Conservation (phyloP, 192 early-diverging fungal species). For the Pilaira anomala region DNA sequence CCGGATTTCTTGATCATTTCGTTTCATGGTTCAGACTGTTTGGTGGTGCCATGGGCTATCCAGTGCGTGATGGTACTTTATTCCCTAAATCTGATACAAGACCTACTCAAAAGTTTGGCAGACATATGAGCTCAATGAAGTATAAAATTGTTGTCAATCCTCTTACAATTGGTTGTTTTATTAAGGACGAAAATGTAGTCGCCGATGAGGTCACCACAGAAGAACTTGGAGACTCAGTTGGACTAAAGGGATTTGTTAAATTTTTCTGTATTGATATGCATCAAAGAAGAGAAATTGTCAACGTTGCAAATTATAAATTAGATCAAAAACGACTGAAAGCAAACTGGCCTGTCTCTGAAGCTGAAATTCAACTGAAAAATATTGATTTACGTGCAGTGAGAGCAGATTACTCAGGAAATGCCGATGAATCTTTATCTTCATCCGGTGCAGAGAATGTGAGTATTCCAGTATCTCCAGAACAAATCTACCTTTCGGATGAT, state of each 20-base stretch:
- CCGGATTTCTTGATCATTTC: conserved; percentile 37
- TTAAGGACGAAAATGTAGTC: conserved; percentile 34
- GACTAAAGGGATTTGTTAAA: conserved; percentile 37
- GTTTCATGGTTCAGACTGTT: conserved; percentile 40
- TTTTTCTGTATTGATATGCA: conserved; percentile 41
- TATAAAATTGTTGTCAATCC: conserved; percentile 38
- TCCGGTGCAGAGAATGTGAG: not conserved
- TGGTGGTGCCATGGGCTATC: conserved; percentile 42
- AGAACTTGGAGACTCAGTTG: conserved; percentile 30
- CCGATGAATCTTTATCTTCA: not conserved
- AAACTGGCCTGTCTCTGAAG: conserved; percentile 40
- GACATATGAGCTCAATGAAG: conserved; percentile 41
- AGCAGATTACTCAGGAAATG: conserved; percentile 16
- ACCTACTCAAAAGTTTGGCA: conserved; percentile 36
- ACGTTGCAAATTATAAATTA: conserved; percentile 14
- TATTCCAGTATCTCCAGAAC: not conserved
- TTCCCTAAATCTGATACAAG: conserved; percentile 35
- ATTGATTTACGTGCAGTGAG: conserved; percentile 36
- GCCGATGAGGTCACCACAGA: conserved; percentile 18
- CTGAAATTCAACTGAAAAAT: conserved; percentile 38
- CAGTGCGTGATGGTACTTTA: conserved; percentile 36
- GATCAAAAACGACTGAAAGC: conserved; percentile 33
- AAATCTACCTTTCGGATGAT: not conserved
- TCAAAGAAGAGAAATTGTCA: conserved; percentile 30
- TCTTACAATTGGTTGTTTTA: conserved; percentile 37